A percentile compares a stretch with the other conserved stretches of the same genome.
These are phyloP conservation scores for Pestalotiopsis sp. DNA, from an alignment of 2,329 filamentous ascomycete genomes.

Conservation along the genomic window DNA sequence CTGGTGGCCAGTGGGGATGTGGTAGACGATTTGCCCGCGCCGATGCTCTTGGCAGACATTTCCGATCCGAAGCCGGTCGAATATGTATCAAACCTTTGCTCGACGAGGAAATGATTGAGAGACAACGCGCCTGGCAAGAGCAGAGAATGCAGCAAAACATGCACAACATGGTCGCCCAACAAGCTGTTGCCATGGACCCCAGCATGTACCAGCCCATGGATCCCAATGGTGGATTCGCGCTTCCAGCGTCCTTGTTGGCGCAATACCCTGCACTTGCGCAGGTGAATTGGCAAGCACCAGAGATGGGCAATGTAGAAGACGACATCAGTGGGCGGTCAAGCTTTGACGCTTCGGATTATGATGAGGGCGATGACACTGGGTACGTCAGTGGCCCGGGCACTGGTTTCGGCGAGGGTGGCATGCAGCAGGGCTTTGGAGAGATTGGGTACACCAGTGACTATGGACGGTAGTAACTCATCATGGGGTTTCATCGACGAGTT, in stretches of 20 bases:
- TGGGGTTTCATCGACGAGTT: background rate
- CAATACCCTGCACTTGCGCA: constrained; percentile 94
- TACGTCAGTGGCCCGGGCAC: constrained; percentile 67
- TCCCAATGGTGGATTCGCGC: constrained; percentile 62
- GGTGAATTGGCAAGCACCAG: constrained; percentile 74
- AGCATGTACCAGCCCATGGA: constrained; percentile 62
- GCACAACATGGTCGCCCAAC: constrained; percentile 62
- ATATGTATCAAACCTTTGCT: constrained; percentile 97
- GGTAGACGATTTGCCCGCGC: constrained; percentile 91
- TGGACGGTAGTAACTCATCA: constrained; percentile 38
- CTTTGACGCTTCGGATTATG: constrained; percentile 81
- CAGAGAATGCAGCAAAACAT: constrained; percentile 64
- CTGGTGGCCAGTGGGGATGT: constrained; percentile 86
- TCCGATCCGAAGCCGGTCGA: constrained; percentile 91
- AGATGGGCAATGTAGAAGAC: constrained; percentile 75
- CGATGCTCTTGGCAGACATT: constrained; percentile 91
- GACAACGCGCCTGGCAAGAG: constrained; percentile 75
- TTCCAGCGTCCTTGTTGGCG: constrained; percentile 86
- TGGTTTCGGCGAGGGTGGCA: constrained; percentile 59
- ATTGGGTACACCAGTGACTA: constrained; percentile 58
- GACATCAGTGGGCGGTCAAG: constrained; percentile 78
- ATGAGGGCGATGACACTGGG: constrained; percentile 72
- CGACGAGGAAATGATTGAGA: constrained; percentile 87
- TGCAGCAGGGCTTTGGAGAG: constrained; percentile 58
- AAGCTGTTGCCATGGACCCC: constrained; percentile 44